Percentiles rank a stretch among this genome's conserved stretches.
Evolutionary conservation across 768 basidiomycete species (phyloP).

Genomic region (Russula sp.): DNA sequence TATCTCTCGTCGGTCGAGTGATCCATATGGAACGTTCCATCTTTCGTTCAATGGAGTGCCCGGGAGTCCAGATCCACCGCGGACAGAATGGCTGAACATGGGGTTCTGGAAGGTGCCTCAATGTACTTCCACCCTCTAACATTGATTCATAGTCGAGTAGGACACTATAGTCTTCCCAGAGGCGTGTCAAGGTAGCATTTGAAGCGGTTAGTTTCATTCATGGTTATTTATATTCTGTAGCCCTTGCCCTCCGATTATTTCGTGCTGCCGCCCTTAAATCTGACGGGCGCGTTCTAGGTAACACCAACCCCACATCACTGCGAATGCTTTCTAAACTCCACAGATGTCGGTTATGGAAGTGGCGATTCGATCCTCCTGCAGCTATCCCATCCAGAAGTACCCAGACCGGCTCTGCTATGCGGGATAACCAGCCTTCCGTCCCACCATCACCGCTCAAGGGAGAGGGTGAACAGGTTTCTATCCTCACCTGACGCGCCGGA

Average conservation of each 20-base stretch:
- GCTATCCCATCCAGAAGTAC: constrained; percentile 45
- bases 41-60: constrained; percentile 48
- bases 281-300: constrained; percentile 54
- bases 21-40: constrained; percentile 62
- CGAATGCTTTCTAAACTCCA: constrained; percentile 2
- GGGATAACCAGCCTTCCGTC: constrained; percentile 56
- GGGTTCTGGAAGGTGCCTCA: constrained; percentile 59
- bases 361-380: constrained; percentile 64
- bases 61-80: constrained; percentile 38
- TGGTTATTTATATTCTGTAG: constrained; percentile 31
- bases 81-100: constrained; percentile 71
- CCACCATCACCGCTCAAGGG: constrained; percentile 48
- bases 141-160: constrained; percentile 34
- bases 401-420: constrained; percentile 47
- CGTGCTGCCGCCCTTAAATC: constrained; percentile 41
- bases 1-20: constrained; percentile 30
- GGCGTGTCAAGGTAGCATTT: constrained; percentile 54
- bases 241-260: constrained; percentile 53
- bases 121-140: neutral
- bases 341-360: constrained; percentile 67
- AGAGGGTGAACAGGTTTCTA: constrained; percentile 37
- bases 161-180: constrained; percentile 50
- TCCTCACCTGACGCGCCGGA: constrained; percentile 15
- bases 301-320: constrained; percentile 13
- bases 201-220: neutral